Base-by-base conservation (phyloP, 1,284 basidiomycete species). In the Sporisorium exsertum region DNA sequence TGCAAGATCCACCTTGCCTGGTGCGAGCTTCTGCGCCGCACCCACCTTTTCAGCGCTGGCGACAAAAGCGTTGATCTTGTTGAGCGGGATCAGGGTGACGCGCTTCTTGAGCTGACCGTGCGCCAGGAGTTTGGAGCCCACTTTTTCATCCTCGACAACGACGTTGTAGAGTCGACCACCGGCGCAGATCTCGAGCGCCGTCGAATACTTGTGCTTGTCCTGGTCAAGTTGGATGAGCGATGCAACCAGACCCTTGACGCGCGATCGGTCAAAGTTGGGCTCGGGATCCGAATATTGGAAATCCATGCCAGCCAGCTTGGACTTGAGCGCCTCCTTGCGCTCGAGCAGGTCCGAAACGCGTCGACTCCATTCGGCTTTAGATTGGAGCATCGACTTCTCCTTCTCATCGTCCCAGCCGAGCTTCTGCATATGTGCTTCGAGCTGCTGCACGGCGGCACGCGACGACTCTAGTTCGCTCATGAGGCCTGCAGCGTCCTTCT, bases 1-100 rank as follows among this genome's bases (percentile, higher is more conserved):
- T 0, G 97, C 97, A 18, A 93, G 89, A 61, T 92, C 89, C 1
- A 93, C 95, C 85, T 93, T 94, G 58, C 92, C 92, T 2, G 79
- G 79, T 10, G 94, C 93, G n/a, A 95, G 84, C 33, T 89, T 88
- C 43, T 92, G 88, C 0, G 94, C 94, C 0, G 91, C 90, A 32
- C 90, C 88, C 1, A 97, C 85, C 92, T 92, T 93, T 91, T 95
- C 72, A 0, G 89, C 87, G 12, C 90, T 86, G 54, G 94, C 89
- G 54, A 88, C 90, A 80, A 89, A 90, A 2, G 91, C 88, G 74
- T 90, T 91, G 82, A 99, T 96, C 87, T 95, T 95, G 87, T 92
- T 96, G 46, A 99, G 88, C 0, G 96, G 96, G 76, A 99, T 95
- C 82, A 97, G 91, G 0, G 94, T 97, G 27, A 97, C 93, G 22